These are phyloP conservation scores for Pythium catenulatum DNA, from an alignment of 352 stramenopile species.

Conservation along the genomic window DNA sequence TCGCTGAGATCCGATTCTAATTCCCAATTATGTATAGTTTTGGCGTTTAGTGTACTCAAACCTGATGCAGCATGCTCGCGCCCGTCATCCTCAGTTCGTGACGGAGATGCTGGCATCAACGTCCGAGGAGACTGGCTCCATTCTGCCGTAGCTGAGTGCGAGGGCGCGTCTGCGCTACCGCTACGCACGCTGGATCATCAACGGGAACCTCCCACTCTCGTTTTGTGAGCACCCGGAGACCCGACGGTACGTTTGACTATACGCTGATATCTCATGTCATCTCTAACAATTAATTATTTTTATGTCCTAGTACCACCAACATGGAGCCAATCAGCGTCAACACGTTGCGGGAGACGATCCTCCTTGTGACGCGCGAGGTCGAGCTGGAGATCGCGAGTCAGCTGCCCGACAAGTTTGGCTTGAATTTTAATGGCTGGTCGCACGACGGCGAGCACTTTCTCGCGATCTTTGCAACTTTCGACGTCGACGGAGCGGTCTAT, in stretches of 20 bases:
- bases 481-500: not conserved
- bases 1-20: too few species aligned
- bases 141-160: not conserved
- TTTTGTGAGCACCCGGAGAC: not conserved
- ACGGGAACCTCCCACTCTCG: not conserved
- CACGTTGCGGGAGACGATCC: not conserved
- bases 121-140: not conserved
- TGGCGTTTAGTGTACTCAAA: too few species aligned
- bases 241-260: not conserved
- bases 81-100: not conserved
- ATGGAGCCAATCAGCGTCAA: not conserved
- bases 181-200: not conserved
- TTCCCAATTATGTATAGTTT: too few species aligned
- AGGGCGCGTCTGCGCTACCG: not conserved
- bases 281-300: not conserved
- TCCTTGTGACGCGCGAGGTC: not conserved
- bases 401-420: slow-evolving; percentile 29
- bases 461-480: slow-evolving; percentile 17
- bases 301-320: not conserved
- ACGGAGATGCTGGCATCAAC: not conserved
- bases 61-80: not conserved
- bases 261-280: not conserved
- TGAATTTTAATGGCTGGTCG: slow-evolving; percentile 42
- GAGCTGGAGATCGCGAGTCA: not conserved
- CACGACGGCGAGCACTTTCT: slow-evolving; percentile 21